Base-by-base conservation (phyloP, 2,329 filamentous ascomycete species). In the Pseudogymnoascus sp. region DNA sequence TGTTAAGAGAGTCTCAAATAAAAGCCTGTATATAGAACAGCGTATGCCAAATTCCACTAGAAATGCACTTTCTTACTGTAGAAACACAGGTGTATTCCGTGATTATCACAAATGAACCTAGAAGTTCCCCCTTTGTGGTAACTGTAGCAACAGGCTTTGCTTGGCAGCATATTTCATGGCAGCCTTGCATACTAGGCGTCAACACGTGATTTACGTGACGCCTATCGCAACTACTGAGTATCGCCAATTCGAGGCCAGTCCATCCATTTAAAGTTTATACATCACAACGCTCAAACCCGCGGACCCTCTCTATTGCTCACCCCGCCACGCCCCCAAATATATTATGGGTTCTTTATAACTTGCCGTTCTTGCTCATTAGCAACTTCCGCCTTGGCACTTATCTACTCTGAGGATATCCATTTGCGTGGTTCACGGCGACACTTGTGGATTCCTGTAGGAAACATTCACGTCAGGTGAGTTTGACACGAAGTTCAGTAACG, bases 191-290 rank as follows among this genome's bases (percentile, higher is more conserved):
- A 18, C 18, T 2, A 14, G 43, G 25, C 6, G 32, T 2, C 3
- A 54, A 1, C 43, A 54, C 43, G 43, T 54, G 43, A 54, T 30
- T 18, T 18, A 12, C 2, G 43, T 18, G n/a, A 54, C n/a, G 22
- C 2, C 18, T 47, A 47, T 47, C 22, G 22, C 14, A 30, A 16
- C 43, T 16, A 30, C 16, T 6, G 43, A 18, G 25, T 32, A 54
- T 54, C 43, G 25, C 43, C 43, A 54, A 54, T 54, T 54, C 43
- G 43, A 54, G 43, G 28, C 25, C n/a, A 54, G 43, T 16, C n/a
- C 43, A 32, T 32, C 28, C 43, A 54, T 54, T 30, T 50, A 18
- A 54, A 54, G 43, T 54, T 32, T 43, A 32, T 18, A 32, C 28
- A 54, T 30, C 43, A n/a, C 41, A 18, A 54, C 43, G 32, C n/a